These are phyloP conservation scores for Andrographis paniculata DNA, from an alignment of 305 asterid genomes.

Conservation along the genomic window DNA sequence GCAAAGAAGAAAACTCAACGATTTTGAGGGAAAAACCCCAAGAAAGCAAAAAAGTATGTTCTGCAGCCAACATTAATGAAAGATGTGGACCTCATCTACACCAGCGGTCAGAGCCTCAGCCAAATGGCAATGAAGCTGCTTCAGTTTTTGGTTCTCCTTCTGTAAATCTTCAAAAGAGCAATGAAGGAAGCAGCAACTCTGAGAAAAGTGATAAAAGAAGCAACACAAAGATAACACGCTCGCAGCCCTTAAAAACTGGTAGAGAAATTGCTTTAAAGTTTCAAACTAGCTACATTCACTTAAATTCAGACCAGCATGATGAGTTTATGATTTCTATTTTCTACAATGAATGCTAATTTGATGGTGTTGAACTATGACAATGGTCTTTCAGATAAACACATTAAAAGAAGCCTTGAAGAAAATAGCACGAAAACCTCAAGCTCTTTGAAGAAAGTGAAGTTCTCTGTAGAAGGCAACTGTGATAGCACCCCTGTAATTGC, in stretches of 20 bases:
- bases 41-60: constrained; percentile 16
- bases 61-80: constrained; percentile 22
- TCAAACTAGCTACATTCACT: constrained; percentile 22
- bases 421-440: constrained; percentile 18
- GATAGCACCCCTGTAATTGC: constrained; percentile 12
- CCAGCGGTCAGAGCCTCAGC: constrained; percentile 23
- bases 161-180: constrained; percentile 21
- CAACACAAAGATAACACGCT: constrained; percentile 18
- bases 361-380: constrained; percentile 16
- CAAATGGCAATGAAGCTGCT: constrained; percentile 13
- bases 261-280: constrained; percentile 16
- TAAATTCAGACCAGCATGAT: constrained; percentile 16
- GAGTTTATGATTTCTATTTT: constrained; percentile 20
- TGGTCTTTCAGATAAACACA: constrained; percentile 21
- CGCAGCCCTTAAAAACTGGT: constrained; percentile 16
- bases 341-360: constrained; percentile 23
- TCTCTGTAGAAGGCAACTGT: constrained; percentile 27
- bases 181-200: constrained; percentile 17
- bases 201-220: constrained; percentile 19
- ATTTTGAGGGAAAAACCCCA: constrained; percentile 20
- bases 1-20: constrained; percentile 8
- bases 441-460: constrained; percentile 38
- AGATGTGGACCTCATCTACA: constrained; percentile 16
- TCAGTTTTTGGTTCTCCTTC: constrained; percentile 24
- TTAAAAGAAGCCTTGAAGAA: constrained; percentile 18